Evolutionary conservation across 352 stramenopile species (phyloP), one percentile per base, ranked within the genome.

Genomic region (Phytopythium litorale): DNA sequence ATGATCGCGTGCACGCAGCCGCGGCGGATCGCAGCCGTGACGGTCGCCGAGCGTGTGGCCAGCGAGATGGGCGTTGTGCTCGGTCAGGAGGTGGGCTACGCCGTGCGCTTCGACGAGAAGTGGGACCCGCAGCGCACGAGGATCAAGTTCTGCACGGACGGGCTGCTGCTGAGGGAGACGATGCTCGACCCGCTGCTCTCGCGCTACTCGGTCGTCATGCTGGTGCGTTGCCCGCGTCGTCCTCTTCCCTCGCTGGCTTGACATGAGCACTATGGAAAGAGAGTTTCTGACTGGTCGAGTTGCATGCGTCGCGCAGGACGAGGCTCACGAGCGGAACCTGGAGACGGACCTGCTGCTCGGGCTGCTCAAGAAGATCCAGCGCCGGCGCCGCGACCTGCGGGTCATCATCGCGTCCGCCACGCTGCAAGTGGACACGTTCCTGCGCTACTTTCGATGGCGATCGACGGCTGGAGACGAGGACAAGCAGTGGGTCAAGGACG

Each of bases 141-240:
- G 28, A 92, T 99, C 64, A 98, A 98, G 75, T 99, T 99, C 81
- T 98, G 99, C 81, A 99, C 98, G 16, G 98, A 99, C 75, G 98
- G 97, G 60, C 98, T 99, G 88, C 78, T 99, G 40, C 75, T 99
- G 48, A 82, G 98, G 48, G 98, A 99, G 72, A 91, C 81, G 7
- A 92, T 94, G 83, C 65, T 85, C 40, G 85, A 94, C 56, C 85
- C 85, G 43, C 60, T 94, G 58, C 74, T 94, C 37, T 88, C 78
- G 3, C 67, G 73, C 4, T 94, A 94, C 67, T 91, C 84, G 28
- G 85, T 94, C 8, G 82, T 94, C 56, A 92, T 94, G 74, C 66
- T 94, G 70, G 83, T 91, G 56, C 56, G 63, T 35, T 23, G 52
- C 6, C 9, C 6, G 35, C 35, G 0, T 32, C 5, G 28, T 13